A percentile compares a stretch with the other conserved stretches of the same genome.
These are phyloP conservation scores for Paramecium biaurelia DNA, from an alignment of 73 alveolate genomes.

Conservation along the genomic window DNA sequence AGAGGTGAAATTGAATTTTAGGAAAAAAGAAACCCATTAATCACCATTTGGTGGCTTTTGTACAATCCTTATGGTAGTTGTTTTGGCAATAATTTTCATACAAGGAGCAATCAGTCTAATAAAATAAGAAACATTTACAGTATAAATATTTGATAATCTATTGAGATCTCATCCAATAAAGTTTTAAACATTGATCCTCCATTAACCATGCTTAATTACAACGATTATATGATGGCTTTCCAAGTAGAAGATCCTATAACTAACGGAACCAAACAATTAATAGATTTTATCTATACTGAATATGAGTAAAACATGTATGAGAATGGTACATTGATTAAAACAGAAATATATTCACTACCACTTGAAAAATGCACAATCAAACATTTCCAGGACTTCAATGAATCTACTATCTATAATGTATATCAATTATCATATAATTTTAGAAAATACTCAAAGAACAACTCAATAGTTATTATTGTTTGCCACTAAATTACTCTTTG, in stretches of 20 bases:
- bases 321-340: neutral
- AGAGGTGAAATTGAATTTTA: neutral
- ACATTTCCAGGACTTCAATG: neutral
- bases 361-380: neutral
- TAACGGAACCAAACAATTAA: neutral
- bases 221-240: neutral
- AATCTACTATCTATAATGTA: neutral
- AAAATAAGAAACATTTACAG: neutral
- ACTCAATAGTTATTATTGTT: neutral
- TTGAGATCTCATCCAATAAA: neutral
- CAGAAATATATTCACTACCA: neutral
- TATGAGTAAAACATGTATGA: neutral
- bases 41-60: slow-evolving; percentile 20
- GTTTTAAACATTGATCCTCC: neutral
- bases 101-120: neutral
- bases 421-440: neutral
- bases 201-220: neutral
- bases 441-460: neutral
- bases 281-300: neutral
- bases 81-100: neutral
- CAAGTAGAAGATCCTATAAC: neutral
- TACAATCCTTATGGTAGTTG: neutral
- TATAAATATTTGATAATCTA: neutral
- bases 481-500: neutral
- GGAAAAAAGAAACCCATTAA: neutral